phyloP scores from a whole-genome alignment of 371 early-diverging fungal genomes.

The Lichtheimia ornata region DNA sequence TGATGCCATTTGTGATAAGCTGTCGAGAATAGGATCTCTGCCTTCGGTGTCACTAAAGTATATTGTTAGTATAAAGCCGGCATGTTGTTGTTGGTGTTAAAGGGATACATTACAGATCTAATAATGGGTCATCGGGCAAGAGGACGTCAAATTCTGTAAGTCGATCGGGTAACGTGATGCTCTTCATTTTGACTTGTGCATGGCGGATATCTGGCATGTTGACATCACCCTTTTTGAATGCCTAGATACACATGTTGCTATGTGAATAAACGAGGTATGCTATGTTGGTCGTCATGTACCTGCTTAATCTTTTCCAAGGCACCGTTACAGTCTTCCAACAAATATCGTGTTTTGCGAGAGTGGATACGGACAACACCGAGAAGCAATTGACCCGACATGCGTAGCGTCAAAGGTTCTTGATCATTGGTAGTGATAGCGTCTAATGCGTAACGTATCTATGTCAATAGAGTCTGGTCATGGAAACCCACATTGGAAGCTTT shows the following conservation, averaged over 20 bases:
- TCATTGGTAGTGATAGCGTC: conserved; percentile 84
- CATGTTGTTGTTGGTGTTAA: background rate
- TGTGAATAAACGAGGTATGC: background rate
- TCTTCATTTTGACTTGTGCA: conserved; percentile 68
- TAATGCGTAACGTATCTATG: conserved; percentile 22
- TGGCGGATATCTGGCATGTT: conserved; percentile 82
- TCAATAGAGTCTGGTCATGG: conserved; percentile 3
- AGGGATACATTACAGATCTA: conserved; percentile 23
- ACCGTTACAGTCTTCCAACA: conserved; percentile 97
- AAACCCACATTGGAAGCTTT: conserved; percentile 6
- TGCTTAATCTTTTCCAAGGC: conserved; percentile 93
- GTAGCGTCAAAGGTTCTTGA: conserved; percentile 84
- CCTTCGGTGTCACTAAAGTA: conserved; percentile 13
- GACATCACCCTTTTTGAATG: conserved; percentile 84
- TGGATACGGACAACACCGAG: conserved; percentile 96
- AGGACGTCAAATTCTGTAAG: conserved; percentile 90
- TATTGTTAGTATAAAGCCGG: background rate
- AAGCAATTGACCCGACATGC: conserved; percentile 95
- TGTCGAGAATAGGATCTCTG: conserved; percentile 38
- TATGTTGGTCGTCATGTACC: conserved; percentile 35
- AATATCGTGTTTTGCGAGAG: conserved; percentile 94
- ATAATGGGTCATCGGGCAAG: conserved; percentile 74
- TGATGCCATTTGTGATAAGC: conserved; percentile 17
- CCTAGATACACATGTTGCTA: conserved; percentile 35
- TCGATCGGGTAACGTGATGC: conserved; percentile 88